Evolutionary conservation across 1,284 basidiomycete species (phyloP).

Genomic region (Cutaneotrichosporon mucoides): DNA sequence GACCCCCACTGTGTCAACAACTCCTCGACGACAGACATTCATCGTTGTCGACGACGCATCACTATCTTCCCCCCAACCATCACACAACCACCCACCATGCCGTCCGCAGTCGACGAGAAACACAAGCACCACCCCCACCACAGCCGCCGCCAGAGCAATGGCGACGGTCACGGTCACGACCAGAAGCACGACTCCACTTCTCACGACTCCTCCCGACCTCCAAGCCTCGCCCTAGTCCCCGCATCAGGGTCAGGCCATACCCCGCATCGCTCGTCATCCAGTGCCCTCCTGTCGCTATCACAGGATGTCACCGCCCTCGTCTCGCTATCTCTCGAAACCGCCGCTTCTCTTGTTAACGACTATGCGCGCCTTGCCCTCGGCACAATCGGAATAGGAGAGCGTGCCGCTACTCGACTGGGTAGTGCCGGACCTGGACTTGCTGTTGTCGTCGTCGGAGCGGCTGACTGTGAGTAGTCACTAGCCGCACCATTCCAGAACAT

Average conservation of each 20-base stretch:
- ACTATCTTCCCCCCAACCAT: not conserved
- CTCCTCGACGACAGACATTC: too few species aligned
- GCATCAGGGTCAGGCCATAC: not conserved
- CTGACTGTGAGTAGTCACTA: constrained; percentile 27
- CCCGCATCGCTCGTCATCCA: constrained; percentile 7
- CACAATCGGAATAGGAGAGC: constrained; percentile 26
- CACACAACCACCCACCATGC: not conserved
- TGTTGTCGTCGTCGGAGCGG: constrained; percentile 38
- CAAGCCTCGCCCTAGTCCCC: constrained; percentile 5
- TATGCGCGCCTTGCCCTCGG: constrained; percentile 23
- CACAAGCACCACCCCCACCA: not conserved
- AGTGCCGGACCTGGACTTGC: constrained; percentile 28
- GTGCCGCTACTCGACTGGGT: not conserved
- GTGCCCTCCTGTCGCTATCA: constrained; percentile 32
- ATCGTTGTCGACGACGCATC: not conserved
- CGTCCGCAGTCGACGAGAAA: not conserved
- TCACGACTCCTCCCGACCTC: not conserved
- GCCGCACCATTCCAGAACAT: not conserved
- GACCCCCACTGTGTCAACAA: too few species aligned
- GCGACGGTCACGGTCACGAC: not conserved
- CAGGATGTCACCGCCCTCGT: constrained; percentile 41
- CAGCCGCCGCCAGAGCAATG: constrained; percentile 4
- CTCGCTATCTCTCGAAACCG: constrained; percentile 35
- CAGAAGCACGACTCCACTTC: not conserved
- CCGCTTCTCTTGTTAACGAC: constrained; percentile 31